Conservation (phyloP, 78 protist species). For the Andalucia godoyi region DNA sequence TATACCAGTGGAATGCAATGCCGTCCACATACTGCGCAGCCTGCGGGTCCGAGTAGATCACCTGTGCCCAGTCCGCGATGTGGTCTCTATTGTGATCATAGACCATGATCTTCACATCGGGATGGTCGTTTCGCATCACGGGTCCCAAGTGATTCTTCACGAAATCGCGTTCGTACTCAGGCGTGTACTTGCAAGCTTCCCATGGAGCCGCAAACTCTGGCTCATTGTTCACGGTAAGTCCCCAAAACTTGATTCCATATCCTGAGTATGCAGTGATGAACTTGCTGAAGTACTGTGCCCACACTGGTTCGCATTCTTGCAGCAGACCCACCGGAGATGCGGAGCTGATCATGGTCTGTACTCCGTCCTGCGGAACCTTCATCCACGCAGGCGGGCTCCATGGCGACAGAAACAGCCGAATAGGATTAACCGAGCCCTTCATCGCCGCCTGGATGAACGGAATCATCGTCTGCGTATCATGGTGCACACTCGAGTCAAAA, state of each 20-base stretch:
- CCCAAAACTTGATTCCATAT: constrained; percentile 14
- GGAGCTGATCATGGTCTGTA: no score
- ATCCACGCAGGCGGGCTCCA: constrained; percentile 47
- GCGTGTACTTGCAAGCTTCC: background rate
- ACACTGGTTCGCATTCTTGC: no score
- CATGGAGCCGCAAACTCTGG: constrained; percentile 1
- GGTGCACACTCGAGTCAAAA: background rate
- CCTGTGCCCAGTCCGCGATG: background rate
- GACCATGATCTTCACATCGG: constrained; percentile 10
- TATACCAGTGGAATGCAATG: constrained; percentile 32
- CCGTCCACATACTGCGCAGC: constrained; percentile 16
- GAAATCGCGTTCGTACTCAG: background rate
- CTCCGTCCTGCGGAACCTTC: constrained; percentile 1
- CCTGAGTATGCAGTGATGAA: constrained; percentile 7
- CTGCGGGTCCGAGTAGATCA: background rate
- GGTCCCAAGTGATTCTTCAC: background rate
- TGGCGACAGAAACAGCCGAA: constrained; percentile 16
- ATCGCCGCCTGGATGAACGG: constrained; percentile 7
- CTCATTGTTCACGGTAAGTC: constrained; percentile 15
- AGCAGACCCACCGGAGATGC: no score
- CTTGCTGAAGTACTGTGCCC: constrained; percentile 13
- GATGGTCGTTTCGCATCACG: constrained; percentile 5
- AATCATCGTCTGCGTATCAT: background rate
- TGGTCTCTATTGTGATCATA: constrained; percentile 24
- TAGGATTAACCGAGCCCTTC: background rate